phyloP scores from a whole-genome alignment of 768 basidiomycete species.

The Tubosaeta sp. region DNA sequence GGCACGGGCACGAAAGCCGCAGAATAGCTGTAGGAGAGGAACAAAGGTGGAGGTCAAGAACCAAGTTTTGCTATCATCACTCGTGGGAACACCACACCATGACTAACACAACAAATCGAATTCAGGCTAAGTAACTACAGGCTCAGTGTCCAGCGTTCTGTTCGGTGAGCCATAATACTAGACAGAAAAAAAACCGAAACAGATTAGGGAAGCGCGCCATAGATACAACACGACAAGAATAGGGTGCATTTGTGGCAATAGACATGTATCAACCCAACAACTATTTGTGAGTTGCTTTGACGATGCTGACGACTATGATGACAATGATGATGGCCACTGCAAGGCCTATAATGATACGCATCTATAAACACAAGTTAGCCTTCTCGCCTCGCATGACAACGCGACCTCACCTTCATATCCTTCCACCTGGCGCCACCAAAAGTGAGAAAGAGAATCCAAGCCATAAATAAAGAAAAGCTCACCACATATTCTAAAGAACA shows the following conservation, averaged over 20 bases:
- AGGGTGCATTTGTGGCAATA: slow-evolving; percentile 13
- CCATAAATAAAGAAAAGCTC: slow-evolving; percentile 33
- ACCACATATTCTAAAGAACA: slow-evolving; percentile 81
- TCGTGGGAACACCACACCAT: slow-evolving; percentile 18
- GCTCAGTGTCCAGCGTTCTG: slow-evolving; percentile 10
- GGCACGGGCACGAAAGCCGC: slow-evolving; percentile 34
- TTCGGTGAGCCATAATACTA: slow-evolving; percentile 11
- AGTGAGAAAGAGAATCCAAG: slow-evolving; percentile 6
- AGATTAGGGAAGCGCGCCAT: slow-evolving; percentile 34
- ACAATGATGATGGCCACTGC: slow-evolving; percentile 87
- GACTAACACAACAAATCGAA: slow-evolving; percentile 25
- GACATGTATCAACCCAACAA: not conserved
- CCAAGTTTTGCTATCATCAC: slow-evolving; percentile 9
- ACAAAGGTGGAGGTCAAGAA: slow-evolving; percentile 10
- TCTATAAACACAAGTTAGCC: slow-evolving; percentile 42
- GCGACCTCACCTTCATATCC: slow-evolving; percentile 79
- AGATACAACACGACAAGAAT: slow-evolving; percentile 42
- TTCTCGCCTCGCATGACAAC: slow-evolving; percentile 1
- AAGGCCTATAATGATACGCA: slow-evolving; percentile 94
- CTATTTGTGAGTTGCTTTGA: slow-evolving; percentile 71
- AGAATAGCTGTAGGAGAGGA: slow-evolving; percentile 12
- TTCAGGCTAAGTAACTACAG: slow-evolving; percentile 10
- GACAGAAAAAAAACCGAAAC: slow-evolving; percentile 20
- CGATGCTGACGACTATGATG: slow-evolving; percentile 94
- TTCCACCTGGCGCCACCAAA: slow-evolving; percentile 68